These are phyloP conservation scores for Allantophomopsis cytisporea DNA, from an alignment of 2,329 filamentous ascomycete genomes.

Conservation along the genomic window DNA sequence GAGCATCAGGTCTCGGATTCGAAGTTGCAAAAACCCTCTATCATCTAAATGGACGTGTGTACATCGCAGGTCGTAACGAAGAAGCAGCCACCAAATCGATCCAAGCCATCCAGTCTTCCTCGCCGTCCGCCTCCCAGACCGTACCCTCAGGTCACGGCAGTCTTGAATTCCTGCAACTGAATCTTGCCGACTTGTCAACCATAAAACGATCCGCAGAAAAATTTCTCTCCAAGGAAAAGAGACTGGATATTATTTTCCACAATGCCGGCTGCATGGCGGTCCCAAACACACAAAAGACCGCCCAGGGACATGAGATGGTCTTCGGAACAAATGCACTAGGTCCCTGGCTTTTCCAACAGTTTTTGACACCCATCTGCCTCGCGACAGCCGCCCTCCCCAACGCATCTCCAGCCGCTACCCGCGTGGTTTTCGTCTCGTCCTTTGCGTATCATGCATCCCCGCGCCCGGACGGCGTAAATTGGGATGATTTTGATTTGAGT, in stretches of 20 bases:
- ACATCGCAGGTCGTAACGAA: conserved; percentile 24
- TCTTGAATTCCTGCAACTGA: conserved; percentile 20
- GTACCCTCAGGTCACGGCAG: conserved; percentile 12
- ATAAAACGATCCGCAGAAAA: conserved; percentile 19
- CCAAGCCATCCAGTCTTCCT: conserved; percentile 16
- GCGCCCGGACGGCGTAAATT: neutral
- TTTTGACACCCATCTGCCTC: conserved; percentile 16
- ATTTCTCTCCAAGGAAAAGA: conserved; percentile 19
- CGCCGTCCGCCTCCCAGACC: conserved; percentile 3
- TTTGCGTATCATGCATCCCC: conserved; percentile 8
- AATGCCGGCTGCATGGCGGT: conserved; percentile 22
- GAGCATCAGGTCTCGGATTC: conserved; percentile 21
- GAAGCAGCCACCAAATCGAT: conserved; percentile 22
- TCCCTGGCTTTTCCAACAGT: conserved; percentile 19
- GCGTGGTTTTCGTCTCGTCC: conserved; percentile 18
- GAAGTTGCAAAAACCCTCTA: conserved; percentile 22
- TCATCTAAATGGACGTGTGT: conserved; percentile 24
- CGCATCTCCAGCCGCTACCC: conserved; percentile 10
- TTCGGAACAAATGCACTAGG: conserved; percentile 20
- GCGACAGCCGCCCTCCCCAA: conserved; percentile 10
- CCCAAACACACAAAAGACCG: conserved; percentile 14
- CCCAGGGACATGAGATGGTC: conserved; percentile 19
- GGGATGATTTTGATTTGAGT: neutral
- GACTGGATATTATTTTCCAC: conserved; percentile 23
- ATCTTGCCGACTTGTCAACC: conserved; percentile 21